phyloP scores from a whole-genome alignment of 768 basidiomycete genomes.

The Russula ochroleuca region DNA sequence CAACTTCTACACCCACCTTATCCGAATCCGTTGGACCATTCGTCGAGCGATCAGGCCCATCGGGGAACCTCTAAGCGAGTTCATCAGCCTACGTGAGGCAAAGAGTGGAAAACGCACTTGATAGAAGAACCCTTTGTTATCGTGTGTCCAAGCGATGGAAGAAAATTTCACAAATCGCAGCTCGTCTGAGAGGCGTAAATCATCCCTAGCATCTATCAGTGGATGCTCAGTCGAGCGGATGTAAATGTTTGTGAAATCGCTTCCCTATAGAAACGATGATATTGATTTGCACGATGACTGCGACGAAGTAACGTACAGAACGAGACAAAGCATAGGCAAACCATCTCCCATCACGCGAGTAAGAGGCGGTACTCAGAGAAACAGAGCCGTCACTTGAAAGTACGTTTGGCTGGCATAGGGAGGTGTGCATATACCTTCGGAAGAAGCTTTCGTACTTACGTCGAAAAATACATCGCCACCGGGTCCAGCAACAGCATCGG shows the following conservation, averaged over 20 bases:
- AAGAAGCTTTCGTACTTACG: constrained; percentile 38
- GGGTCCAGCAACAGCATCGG: constrained; percentile 43
- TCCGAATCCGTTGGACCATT: constrained; percentile 47
- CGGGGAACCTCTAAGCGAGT: constrained; percentile 50
- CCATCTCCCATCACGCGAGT: constrained; percentile 62
- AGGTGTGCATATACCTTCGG: not conserved
- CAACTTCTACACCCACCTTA: constrained; percentile 53
- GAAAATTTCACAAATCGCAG: constrained; percentile 77
- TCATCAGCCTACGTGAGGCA: not conserved
- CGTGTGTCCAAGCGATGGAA: constrained; percentile 65
- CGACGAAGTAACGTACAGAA: constrained; percentile 45
- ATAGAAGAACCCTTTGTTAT: constrained; percentile 83
- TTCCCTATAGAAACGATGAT: constrained; percentile 47
- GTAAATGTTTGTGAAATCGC: constrained; percentile 67
- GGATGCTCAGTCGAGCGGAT: constrained; percentile 60
- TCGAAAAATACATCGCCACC: constrained; percentile 78
- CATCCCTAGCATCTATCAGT: constrained; percentile 44
- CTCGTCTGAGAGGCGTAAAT: constrained; percentile 56
- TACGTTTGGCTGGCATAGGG: constrained; percentile 53
- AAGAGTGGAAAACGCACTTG: constrained; percentile 41
- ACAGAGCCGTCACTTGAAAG: constrained; percentile 70
- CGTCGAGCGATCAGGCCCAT: constrained; percentile 40
- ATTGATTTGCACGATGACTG: not conserved
- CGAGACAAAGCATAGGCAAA: constrained; percentile 74
- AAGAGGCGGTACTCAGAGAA: constrained; percentile 52